Conservation (phyloP, 1,139 yeast genomes). For the Trichomonascaceae sp. region DNA sequence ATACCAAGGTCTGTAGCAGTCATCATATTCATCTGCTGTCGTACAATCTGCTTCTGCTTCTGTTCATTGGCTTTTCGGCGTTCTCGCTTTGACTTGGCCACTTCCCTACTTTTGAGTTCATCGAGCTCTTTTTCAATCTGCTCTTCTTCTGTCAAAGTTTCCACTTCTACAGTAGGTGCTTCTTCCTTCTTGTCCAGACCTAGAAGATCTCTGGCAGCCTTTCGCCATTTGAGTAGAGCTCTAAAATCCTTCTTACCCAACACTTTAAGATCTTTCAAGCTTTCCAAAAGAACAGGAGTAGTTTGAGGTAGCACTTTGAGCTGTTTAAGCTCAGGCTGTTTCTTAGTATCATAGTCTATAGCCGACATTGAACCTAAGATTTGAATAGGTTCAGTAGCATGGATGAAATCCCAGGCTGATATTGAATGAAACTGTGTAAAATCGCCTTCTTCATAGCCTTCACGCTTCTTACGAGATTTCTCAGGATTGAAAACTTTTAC, state of each 20-base stretch:
- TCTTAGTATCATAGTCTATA: conserved; percentile 45
- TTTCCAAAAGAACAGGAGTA: conserved; percentile 69
- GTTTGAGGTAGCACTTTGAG: conserved; percentile 68
- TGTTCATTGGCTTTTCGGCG: conserved; percentile 74
- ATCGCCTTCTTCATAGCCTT: conserved; percentile 96
- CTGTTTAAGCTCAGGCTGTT: conserved; percentile 66
- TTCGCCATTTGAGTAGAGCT: conserved; percentile 76
- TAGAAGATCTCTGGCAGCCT: conserved; percentile 71
- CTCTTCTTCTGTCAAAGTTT: conserved; percentile 79
- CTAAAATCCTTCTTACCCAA: conserved; percentile 92
- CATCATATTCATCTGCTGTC: conserved; percentile 96
- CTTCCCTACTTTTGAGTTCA: conserved; percentile 65
- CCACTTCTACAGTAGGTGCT: conserved; percentile 45
- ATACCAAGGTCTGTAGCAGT: conserved; percentile 90
- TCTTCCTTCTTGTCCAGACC: conserved; percentile 54
- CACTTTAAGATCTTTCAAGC: conserved; percentile 86
- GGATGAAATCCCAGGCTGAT: conserved; percentile 74
- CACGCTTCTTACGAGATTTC: conserved; percentile 81
- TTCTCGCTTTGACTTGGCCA: conserved; percentile 65
- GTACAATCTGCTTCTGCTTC: conserved; percentile 79
- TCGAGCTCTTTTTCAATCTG: conserved; percentile 79
- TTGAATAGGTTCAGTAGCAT: conserved; percentile 76
- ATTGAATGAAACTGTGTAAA: conserved; percentile 67
- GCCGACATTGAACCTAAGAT: conserved; percentile 58
- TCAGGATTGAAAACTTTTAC: conserved; percentile 94